These are phyloP conservation scores for Aspergillus unguis DNA, from an alignment of 2,329 filamentous ascomycete species.

Conservation along the genomic window DNA sequence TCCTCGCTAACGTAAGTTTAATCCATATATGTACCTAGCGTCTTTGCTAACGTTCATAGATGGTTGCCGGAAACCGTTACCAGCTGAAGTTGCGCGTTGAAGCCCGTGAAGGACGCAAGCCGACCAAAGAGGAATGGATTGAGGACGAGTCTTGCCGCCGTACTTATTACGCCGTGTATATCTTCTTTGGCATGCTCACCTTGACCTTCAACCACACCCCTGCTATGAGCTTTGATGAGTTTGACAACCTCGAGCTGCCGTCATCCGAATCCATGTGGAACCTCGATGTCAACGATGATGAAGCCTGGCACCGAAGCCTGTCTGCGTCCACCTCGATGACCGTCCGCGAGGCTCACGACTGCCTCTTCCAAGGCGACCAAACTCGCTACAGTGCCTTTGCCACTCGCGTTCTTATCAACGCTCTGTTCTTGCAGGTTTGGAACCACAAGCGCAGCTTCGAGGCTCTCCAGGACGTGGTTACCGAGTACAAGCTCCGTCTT, in stretches of 20 bases:
- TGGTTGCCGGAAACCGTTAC: constrained; percentile 96
- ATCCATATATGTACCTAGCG: not conserved
- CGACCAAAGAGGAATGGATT: constrained; percentile 86
- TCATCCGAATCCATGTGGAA: constrained; percentile 96
- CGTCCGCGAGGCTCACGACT: constrained; percentile 91
- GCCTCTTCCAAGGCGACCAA: constrained; percentile 88
- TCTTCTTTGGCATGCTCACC: constrained; percentile 94
- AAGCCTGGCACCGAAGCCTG: constrained; percentile 78
- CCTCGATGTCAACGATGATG: constrained; percentile 71
- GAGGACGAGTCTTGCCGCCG: constrained; percentile 94
- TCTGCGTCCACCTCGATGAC: constrained; percentile 70
- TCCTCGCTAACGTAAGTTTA: constrained; percentile 68
- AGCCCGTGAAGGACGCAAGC: constrained; percentile 70
- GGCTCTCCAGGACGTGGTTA: constrained; percentile 92
- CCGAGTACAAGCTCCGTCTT: constrained; percentile 93
- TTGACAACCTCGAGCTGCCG: constrained; percentile 86
- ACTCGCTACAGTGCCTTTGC: constrained; percentile 94
- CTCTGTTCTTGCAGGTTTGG: constrained; percentile 96
- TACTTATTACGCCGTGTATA: constrained; percentile 97
- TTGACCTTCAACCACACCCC: constrained; percentile 97
- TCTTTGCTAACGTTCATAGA: constrained; percentile 41
- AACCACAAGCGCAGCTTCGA: constrained; percentile 99
- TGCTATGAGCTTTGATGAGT: constrained; percentile 97
- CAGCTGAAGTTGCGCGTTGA: constrained; percentile 92
- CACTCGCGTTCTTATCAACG: constrained; percentile 97